Conservation (phyloP, 2,329 filamentous ascomycete genomes). For the Epichloe scottii region DNA sequence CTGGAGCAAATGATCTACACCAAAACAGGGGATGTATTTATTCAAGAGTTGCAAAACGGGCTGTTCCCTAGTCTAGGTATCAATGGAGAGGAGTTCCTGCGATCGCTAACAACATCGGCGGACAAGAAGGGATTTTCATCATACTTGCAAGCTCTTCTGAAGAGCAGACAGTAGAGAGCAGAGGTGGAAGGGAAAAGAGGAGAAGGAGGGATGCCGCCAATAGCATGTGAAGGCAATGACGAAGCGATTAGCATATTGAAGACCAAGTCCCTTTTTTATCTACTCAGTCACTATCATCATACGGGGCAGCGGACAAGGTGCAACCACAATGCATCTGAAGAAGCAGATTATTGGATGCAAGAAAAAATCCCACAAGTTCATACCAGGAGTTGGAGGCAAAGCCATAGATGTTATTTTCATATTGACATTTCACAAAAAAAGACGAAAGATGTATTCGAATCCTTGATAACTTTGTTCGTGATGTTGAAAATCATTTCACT, state of each 20-base stretch:
- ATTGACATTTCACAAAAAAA: neutral
- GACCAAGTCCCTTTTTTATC: neutral
- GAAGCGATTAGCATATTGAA: neutral
- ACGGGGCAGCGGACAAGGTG: neutral
- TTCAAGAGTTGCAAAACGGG: slow-evolving; percentile 50
- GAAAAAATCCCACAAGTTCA: neutral
- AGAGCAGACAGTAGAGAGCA: slow-evolving; percentile 24
- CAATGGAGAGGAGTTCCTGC: slow-evolving; percentile 46
- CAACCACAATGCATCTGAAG: neutral
- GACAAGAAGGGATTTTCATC: slow-evolving; percentile 50
- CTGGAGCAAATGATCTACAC: slow-evolving; percentile 82
- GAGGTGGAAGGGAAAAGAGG: too few species aligned
- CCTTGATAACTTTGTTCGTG: too few species aligned
- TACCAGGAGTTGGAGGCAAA: slow-evolving; percentile 2
- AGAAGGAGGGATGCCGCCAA: neutral
- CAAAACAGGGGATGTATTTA: slow-evolving; percentile 77
- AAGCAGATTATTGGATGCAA: neutral
- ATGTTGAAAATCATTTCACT: too few species aligned
- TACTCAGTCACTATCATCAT: neutral
- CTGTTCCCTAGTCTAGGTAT: slow-evolving; percentile 56
- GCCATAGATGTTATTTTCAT: slow-evolving; percentile 1
- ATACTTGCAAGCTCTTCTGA: slow-evolving; percentile 50
- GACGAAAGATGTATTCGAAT: neutral
- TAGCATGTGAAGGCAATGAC: neutral
- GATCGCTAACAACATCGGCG: slow-evolving; percentile 42